Evolutionary conservation across 2,329 filamentous ascomycete species (phyloP), one percentile per base, ranked within the genome.

Genomic region (Sarocladiaceae sp.): DNA sequence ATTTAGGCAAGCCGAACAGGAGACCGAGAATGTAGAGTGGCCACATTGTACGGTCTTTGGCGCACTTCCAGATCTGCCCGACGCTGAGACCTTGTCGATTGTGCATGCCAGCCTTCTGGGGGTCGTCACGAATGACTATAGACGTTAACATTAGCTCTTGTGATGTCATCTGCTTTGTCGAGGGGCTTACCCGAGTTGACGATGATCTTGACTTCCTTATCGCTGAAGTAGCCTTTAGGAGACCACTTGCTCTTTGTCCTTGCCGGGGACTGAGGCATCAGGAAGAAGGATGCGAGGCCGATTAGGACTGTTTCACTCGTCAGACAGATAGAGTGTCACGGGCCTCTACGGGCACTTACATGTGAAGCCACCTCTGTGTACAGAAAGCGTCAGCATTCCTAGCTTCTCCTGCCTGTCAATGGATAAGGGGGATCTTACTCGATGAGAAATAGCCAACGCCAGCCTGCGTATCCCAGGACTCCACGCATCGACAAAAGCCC

Each of bases 151-250:
- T 39, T 41, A 40, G 27, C 12, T 24, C 12, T 6, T 34, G 13
- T 5, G 10, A 7, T 5, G 10, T 12, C 20, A 6, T 11, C 9
- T n/a, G 1, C 3, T 13, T 39, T 27, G 21, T 3, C 10, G 12
- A 13, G 33, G 2, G 5, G 23, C 51, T 44, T 47, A 58, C 58
- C 58, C 23, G 55, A 72, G 53, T 83, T 84, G 4, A 83, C 79
- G 62, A 85, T 76, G 47, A 84, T 83, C 51, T 78, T 78, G 54
- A 81, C 77, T 57, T 85, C 80, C 15, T 63, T 70, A 44, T 82
- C 77, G 5, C 61, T 73, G 57, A 84, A 82, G 73, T 80, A 82
- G 3, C 82, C 82, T 16, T 65, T 62, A 2, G 55, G 57, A 39
- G 78, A 77, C 24, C 78, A 76, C 52, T 69, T 68, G 23, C 72